Percentiles rank a stretch among this genome's conserved stretches.
Conservation (phyloP, 2,329 filamentous ascomycete species). For the Orbilia ellipsospora region DNA sequence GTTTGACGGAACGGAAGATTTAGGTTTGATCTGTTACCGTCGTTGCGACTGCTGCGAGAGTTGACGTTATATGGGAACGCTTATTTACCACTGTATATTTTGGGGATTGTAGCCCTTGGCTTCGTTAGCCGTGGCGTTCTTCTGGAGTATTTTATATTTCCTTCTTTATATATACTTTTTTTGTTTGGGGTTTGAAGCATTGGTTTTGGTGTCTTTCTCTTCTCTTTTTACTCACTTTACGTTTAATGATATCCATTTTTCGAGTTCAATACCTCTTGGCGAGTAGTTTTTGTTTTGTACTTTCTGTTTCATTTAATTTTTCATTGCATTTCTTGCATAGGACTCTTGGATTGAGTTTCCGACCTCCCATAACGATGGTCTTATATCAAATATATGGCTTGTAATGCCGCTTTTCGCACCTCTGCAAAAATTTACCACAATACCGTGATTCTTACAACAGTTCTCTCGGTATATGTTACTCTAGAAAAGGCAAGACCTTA, state of each 20-base stretch:
- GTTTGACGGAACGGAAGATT: neutral
- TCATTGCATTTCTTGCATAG: neutral
- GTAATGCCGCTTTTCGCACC: too few species aligned
- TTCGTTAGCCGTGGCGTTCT: constrained; percentile 41
- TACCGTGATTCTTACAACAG: too few species aligned
- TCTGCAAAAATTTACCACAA: too few species aligned
- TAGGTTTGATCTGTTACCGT: too few species aligned
- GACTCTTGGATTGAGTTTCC: too few species aligned
- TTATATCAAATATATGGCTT: too few species aligned
- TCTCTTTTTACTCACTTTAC: constrained; percentile 10
- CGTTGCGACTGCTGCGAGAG: too few species aligned
- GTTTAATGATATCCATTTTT: constrained; percentile 44
- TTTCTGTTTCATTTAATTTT: constrained; percentile 2
- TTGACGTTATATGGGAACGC: constrained; percentile 1
- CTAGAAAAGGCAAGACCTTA: too few species aligned
- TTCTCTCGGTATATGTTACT: too few species aligned
- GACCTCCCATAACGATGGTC: too few species aligned
- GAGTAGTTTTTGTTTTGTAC: neutral
- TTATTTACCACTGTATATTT: constrained; percentile 35
- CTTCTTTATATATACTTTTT: constrained; percentile 29
- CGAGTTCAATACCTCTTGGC: constrained; percentile 12
- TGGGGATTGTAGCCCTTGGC: constrained; percentile 23
- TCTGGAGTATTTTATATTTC: constrained; percentile 31
- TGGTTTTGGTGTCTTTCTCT: neutral
- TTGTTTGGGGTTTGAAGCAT: constrained; percentile 3